Evolutionary conservation across 2,329 filamentous ascomycete species (phyloP).

Genomic region (Epichloe elymi): DNA sequence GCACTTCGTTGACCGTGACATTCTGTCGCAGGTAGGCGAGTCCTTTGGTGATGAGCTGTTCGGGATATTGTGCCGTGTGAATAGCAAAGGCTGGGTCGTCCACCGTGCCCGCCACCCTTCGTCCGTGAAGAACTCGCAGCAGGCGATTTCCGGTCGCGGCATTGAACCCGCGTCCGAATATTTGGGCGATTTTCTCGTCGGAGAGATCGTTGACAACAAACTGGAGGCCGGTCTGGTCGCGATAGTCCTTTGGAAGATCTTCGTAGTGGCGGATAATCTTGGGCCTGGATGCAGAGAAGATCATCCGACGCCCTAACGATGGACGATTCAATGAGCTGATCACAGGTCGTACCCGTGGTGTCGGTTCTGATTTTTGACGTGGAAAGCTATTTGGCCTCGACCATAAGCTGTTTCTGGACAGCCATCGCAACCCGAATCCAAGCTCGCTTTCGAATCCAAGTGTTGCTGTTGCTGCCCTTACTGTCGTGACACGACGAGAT

Average conservation of each 20-base stretch:
- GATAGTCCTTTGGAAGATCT: constrained; percentile 43
- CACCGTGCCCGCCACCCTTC: constrained; percentile 49
- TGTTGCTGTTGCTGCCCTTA: neutral
- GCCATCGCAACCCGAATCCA: constrained; percentile 5
- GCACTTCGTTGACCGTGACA: constrained; percentile 44
- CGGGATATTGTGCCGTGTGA: constrained; percentile 33
- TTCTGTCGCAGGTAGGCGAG: constrained; percentile 42
- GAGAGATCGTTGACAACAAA: constrained; percentile 39
- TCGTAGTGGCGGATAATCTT: constrained; percentile 38
- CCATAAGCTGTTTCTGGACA: constrained; percentile 4
- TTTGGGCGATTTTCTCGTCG: constrained; percentile 28
- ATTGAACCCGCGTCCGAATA: constrained; percentile 38
- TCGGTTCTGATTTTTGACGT: constrained; percentile 1
- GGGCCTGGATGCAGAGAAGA: constrained; percentile 20
- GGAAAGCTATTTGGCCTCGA: neutral
- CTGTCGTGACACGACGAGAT: constrained; percentile 11
- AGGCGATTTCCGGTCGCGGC: constrained; percentile 36
- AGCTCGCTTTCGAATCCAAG: neutral
- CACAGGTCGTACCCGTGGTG: neutral
- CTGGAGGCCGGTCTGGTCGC: constrained; percentile 39
- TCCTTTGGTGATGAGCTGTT: constrained; percentile 29
- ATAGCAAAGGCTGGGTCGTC: constrained; percentile 40
- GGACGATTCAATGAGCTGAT: neutral
- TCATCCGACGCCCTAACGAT: constrained; percentile 16
- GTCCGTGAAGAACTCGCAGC: constrained; percentile 46